Percentiles rank a stretch among this genome's conserved stretches.
phyloP scores from a whole-genome alignment of 805 yeast species.

The Wickerhamiella bombiphila region DNA sequence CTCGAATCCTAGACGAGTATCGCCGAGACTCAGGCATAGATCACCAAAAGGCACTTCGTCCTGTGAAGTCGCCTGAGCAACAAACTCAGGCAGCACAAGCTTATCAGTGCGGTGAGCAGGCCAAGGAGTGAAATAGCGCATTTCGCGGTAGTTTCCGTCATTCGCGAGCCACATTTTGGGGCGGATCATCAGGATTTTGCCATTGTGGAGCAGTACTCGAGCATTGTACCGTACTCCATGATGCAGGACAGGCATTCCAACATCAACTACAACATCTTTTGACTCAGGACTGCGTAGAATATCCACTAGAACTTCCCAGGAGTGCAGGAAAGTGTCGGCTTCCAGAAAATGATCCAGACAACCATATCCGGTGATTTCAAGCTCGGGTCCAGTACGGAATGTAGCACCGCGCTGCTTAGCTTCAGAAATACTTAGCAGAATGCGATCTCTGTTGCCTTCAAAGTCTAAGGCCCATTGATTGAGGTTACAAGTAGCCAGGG shows the following conservation, averaged over 20 bases:
- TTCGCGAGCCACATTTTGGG: conserved; percentile 91
- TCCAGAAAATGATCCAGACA: conserved; percentile 75
- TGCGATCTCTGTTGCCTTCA: conserved; percentile 91
- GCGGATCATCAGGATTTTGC: conserved; percentile 66
- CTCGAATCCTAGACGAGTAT: conserved; percentile 89
- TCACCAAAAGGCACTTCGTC: conserved; percentile 69
- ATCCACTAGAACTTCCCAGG: conserved; percentile 87
- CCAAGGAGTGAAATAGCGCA: conserved; percentile 97
- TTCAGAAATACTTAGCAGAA: conserved; percentile 57
- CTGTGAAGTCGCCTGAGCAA: conserved; percentile 56
- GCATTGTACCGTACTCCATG: conserved; percentile 84
- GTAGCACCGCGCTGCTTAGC: conserved; percentile 68
- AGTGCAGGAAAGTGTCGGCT: conserved; percentile 71
- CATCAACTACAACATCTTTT: conserved; percentile 65
- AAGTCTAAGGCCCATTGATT: conserved; percentile 99
- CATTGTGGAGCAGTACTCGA: conserved; percentile 67
- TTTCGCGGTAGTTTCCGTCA: conserved; percentile 95
- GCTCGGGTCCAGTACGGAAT: conserved; percentile 91
- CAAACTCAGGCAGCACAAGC: conserved; percentile 53
- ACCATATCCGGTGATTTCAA: conserved; percentile 80
- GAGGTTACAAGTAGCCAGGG: conserved; percentile 84
- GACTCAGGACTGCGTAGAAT: conserved; percentile 57
- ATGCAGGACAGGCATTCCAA: conserved; percentile 89
- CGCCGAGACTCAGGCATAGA: conserved; percentile 69
- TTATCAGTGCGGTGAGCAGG: conserved; percentile 62